These are phyloP conservation scores for Globisporangium recalcitrans DNA, from an alignment of 352 stramenopile species.

Conservation along the genomic window DNA sequence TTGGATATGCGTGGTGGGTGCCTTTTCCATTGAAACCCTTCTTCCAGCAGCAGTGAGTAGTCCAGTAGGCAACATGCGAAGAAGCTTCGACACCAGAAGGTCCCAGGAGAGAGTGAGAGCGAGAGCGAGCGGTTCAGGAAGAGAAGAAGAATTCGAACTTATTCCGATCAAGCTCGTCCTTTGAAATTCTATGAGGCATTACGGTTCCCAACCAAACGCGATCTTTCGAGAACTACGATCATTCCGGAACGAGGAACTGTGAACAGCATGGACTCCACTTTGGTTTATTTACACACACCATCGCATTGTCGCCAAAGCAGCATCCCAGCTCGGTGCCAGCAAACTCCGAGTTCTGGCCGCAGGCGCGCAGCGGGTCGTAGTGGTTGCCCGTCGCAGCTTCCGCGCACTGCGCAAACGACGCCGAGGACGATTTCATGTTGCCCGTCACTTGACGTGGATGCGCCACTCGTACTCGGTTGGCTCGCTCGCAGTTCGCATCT, in stretches of 20 bases:
- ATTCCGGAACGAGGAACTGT: too few species aligned
- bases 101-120: too few species aligned
- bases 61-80: background rate
- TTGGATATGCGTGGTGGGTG: too few species aligned
- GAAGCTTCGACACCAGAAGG: background rate
- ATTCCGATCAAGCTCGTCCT: too few species aligned
- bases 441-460: conserved; percentile 54
- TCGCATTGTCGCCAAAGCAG: background rate
- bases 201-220: background rate
- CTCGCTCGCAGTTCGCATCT: conserved; percentile 36
- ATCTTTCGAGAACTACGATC: background rate
- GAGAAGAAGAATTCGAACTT: too few species aligned
- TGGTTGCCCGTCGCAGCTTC: conserved; percentile 40
- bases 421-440: conserved; percentile 19
- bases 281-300: too few species aligned
- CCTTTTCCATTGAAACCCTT: background rate
- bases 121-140: too few species aligned
- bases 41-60: too few species aligned
- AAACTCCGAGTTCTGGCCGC: conserved; percentile 48
- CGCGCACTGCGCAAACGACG: conserved; percentile 35
- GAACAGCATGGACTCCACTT: too few species aligned
- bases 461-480: conserved; percentile 48
- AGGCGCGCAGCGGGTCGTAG: conserved; percentile 53
- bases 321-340: too few species aligned
- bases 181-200: too few species aligned